These are phyloP conservation scores for Fusarium citri DNA, from an alignment of 2,329 filamentous ascomycete species.

Conservation along the genomic window DNA sequence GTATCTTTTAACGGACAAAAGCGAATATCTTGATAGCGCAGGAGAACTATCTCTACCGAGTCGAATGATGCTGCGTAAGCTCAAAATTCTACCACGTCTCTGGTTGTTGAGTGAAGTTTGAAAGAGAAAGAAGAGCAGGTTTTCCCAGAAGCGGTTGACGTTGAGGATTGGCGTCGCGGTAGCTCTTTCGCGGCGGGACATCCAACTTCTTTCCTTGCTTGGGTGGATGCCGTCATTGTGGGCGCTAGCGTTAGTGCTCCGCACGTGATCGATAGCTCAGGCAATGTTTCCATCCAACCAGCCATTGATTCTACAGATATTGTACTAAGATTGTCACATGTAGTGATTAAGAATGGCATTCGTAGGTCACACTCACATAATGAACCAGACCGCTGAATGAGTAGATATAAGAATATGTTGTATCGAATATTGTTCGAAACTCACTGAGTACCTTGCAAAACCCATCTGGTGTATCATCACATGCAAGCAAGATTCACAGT, in stretches of 20 bases:
- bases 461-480: slow-evolving; percentile 10
- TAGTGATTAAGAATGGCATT: background rate
- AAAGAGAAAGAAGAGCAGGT: slow-evolving; percentile 15
- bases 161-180: slow-evolving; percentile 34
- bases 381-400: background rate
- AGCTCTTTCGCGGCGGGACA: slow-evolving; percentile 33
- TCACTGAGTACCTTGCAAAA: background rate
- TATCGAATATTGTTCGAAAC: background rate
- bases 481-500: slow-evolving; percentile 9
- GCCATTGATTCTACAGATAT: background rate
- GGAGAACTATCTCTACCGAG: background rate
- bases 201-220: slow-evolving; percentile 42
- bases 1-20: slow-evolving; percentile 7
- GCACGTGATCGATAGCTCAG: slow-evolving; percentile 41
- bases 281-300: slow-evolving; percentile 16
- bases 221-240: slow-evolving; percentile 47
- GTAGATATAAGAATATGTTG: background rate
- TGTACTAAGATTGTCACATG: slow-evolving; percentile 19
- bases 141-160: slow-evolving; percentile 36
- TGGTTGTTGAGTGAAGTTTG: slow-evolving; percentile 7
- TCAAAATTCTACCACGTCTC: background rate
- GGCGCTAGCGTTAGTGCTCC: slow-evolving; percentile 38
- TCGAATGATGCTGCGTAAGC: background rate
- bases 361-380: slow-evolving; percentile 22
- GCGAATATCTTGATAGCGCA: background rate